Evolutionary conservation across 2,329 filamentous ascomycete species (phyloP), one percentile per base, ranked within the genome.

Genomic region (Penicillium sp.): DNA sequence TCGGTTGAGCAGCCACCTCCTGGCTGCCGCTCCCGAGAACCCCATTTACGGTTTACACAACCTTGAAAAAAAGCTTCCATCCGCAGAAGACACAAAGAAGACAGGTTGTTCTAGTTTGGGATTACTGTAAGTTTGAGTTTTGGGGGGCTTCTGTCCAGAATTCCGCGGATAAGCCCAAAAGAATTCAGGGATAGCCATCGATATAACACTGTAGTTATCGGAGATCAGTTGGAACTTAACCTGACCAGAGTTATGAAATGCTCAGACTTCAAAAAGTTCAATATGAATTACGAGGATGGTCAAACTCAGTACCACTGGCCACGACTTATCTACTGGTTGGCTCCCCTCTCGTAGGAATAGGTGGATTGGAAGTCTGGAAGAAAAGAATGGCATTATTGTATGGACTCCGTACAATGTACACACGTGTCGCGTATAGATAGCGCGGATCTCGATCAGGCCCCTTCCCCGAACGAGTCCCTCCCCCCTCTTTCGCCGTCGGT

Each of bases 401-500:
- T 22, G 22, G 22, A 22, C 22, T 22, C 22, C 2, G 58, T 58
- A 50, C 53, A 58, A 50, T n/a, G 56, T 57, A 46, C 39, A 51
- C 36, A 31, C 27, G 27, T 31, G 27, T 31, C 27, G 27, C 27
- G 27, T 31, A 31, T 31, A 60, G 50, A 39, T 50, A 50, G 58
- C 37, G 54, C 36, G 40, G 46, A 46, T 55, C 37, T 63, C 54
- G 56, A 64, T 58, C 57, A 63, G 44, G 41, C 49, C n/a, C n/a
- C n/a, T 54, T 56, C 22, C 59, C 59, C n/a, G 44, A 56, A 50
- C 22, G 22, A 22, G 49, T 35, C 46, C 47, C n/a, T n/a, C n/a
- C n/a, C n/a, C 47, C 24, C n/a, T 31, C 31, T 31, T 31, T 9
- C 31, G 10, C 9, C 9, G 31, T 31, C 7, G 31, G 10, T 31